phyloP scores from a whole-genome alignment of 1,139 yeast genomes.

The Debaryomyces singareniensis region DNA sequence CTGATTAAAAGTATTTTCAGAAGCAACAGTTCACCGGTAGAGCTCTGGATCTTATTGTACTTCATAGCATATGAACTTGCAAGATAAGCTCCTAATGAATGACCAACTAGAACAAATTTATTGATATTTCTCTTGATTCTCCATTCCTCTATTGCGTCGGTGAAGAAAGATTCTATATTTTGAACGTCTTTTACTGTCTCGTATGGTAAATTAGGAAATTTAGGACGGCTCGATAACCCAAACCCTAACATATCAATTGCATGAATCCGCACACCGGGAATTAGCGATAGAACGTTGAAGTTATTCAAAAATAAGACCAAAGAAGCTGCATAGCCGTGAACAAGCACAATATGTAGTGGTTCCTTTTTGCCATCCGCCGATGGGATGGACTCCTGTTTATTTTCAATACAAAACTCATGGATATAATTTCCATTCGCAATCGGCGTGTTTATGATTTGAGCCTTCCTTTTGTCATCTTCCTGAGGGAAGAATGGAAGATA shows the following conservation, averaged over 20 bases:
- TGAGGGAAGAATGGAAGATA: slow-evolving; percentile 55
- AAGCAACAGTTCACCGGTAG: slow-evolving; percentile 7
- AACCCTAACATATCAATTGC: slow-evolving; percentile 42
- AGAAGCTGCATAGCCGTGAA: slow-evolving; percentile 46
- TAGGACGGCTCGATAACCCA: slow-evolving; percentile 39
- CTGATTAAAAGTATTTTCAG: slow-evolving; percentile 37
- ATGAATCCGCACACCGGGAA: slow-evolving; percentile 40
- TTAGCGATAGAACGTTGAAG: slow-evolving; percentile 29
- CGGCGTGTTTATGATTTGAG: slow-evolving; percentile 43
- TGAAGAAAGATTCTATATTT: slow-evolving; percentile 67
- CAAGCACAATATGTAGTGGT: slow-evolving; percentile 31
- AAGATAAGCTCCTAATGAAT: slow-evolving; percentile 89
- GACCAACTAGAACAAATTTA: slow-evolving; percentile 74
- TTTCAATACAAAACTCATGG: slow-evolving; percentile 51
- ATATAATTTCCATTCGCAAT: slow-evolving; percentile 43
- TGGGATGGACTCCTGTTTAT: slow-evolving; percentile 10
- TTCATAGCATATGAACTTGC: slow-evolving; percentile 72
- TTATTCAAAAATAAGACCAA: slow-evolving; percentile 39
- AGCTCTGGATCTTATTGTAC: slow-evolving; percentile 36
- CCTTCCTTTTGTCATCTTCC: slow-evolving; percentile 43
- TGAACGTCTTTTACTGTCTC: slow-evolving; percentile 24
- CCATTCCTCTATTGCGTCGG: slow-evolving; percentile 85
- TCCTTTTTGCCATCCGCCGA: slow-evolving; percentile 5
- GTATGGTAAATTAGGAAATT: slow-evolving; percentile 26
- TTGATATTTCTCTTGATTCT: slow-evolving; percentile 48